Base-by-base conservation (phyloP, 768 basidiomycete genomes). In the Lactarius vividus region DNA sequence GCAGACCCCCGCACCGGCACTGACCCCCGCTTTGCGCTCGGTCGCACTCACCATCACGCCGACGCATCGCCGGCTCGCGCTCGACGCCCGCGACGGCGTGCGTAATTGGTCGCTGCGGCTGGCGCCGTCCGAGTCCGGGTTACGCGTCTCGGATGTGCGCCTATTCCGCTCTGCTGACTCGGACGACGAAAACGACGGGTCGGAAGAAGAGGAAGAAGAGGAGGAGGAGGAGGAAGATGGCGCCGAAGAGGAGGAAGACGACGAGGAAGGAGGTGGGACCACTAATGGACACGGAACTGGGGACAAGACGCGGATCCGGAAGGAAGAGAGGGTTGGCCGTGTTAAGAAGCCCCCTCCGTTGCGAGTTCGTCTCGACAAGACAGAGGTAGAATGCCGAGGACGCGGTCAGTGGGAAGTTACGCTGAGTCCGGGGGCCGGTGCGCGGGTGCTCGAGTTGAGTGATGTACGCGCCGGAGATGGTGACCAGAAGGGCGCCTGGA, bases 11-110 rank as follows among this genome's bases (percentile, higher is more conserved):
- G 65, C 71, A 44, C 58, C 73, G 26, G 56, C 55, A 15, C 57
- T 70, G 28, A 35, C 73, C 10, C 63, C 69, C 16, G 52, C 67
- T 20, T 57, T 75, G 6, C 71, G 71, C 28, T 68, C 77, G 44
- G 70, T 70, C 26, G 57, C 64, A 39, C 65, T 72, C 53, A 69
- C 71, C 39, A 72, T 64, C 71, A 72, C 85, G 57, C 91, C 91
- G 13, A 77, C 75, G 11, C 86, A 83, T 35, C 80, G 92, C 46
- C 77, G 77, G 23, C 75, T 93, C 44, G 77, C 77, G 35, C 77
- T 94, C 35, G 86, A 91, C 71, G 77, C 85, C 62, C 80, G 80
- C 52, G 88, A 91, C 60, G 89, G 91, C 4, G 92, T 93, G 57
- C 85, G 82, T 72, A 84, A 77, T 40, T 93, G 92, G 92, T 84